Conservation (phyloP, 345 rosid species). For the Garcia nutans region DNA sequence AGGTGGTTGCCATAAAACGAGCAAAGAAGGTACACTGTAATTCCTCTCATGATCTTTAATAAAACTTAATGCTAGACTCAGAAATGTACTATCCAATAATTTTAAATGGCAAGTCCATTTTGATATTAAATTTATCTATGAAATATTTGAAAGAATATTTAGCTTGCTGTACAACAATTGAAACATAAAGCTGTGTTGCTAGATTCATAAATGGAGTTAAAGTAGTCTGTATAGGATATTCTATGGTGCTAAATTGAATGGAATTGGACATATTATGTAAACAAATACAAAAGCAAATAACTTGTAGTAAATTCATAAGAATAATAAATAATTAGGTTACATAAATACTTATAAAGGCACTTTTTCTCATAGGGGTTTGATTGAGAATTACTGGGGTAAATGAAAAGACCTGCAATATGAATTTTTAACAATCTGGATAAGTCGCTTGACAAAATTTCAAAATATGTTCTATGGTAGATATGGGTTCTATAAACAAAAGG, state of each 20-base stretch:
- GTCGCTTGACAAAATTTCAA: background rate
- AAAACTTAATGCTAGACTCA: background rate
- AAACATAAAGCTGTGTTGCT: background rate
- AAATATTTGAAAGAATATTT: background rate
- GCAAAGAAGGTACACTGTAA: conserved; percentile 69
- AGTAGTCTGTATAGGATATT: background rate
- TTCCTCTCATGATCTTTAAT: conserved; percentile 8
- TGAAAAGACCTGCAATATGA: too few relatives aligned
- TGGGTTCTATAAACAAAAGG: background rate
- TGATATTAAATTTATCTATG: background rate
- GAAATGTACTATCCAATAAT: background rate
- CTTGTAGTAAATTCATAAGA: too few relatives aligned
- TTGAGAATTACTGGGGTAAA: too few relatives aligned
- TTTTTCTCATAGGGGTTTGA: too few relatives aligned
- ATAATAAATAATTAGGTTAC: too few relatives aligned
- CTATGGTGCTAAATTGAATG: background rate
- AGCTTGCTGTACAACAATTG: background rate
- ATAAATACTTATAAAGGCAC: too few relatives aligned
- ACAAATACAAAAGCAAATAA: background rate
- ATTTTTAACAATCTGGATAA: background rate
- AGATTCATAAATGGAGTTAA: background rate
- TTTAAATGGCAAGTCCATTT: background rate
- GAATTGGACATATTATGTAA: background rate
- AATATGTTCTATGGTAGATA: background rate
- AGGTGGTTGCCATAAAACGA: conserved; percentile 87